Conservation (phyloP, 805 yeast genomes). For the Cyberlindnera maclurae region DNA sequence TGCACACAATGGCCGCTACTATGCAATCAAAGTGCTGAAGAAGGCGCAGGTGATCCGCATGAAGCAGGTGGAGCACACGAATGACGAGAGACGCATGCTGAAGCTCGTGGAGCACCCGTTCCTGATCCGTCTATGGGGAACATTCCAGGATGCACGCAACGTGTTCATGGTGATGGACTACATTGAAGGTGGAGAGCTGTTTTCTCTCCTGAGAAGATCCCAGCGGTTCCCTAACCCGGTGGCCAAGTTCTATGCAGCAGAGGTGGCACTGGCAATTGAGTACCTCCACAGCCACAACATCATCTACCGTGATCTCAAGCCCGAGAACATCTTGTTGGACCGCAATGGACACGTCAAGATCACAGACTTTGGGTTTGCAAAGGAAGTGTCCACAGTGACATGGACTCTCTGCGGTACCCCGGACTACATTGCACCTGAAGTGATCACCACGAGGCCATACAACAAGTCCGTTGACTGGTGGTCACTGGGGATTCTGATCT, state of each 20-base stretch:
- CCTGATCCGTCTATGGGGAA: constrained; percentile 92
- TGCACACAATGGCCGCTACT: constrained; percentile 84
- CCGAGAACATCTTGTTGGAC: constrained; percentile 85
- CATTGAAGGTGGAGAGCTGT: constrained; percentile 93
- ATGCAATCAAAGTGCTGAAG: constrained; percentile 87
- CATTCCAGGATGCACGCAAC: constrained; percentile 80
- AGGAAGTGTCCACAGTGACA: constrained; percentile 85
- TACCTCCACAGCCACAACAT: constrained; percentile 81
- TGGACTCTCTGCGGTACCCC: constrained; percentile 95
- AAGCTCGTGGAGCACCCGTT: constrained; percentile 86
- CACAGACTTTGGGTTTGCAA: constrained; percentile 94
- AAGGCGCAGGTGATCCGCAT: constrained; percentile 83
- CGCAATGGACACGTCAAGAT: constrained; percentile 86
- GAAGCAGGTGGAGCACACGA: constrained; percentile 95
- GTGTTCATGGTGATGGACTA: constrained; percentile 95
- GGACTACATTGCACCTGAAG: constrained; percentile 95
- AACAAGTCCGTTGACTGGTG: constrained; percentile 97
- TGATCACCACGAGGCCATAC: constrained; percentile 87
- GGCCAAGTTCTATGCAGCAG: constrained; percentile 94
- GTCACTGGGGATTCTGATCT: constrained; percentile 88
- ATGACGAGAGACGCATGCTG: constrained; percentile 87
- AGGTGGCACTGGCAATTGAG: constrained; percentile 77
- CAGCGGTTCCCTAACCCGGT: constrained; percentile 93
- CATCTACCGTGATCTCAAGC: constrained; percentile 87
- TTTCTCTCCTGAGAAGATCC: constrained; percentile 76